Evolutionary conservation across 345 rosid species (phyloP).

Genomic region (Zanthoxylum bungeanum): DNA sequence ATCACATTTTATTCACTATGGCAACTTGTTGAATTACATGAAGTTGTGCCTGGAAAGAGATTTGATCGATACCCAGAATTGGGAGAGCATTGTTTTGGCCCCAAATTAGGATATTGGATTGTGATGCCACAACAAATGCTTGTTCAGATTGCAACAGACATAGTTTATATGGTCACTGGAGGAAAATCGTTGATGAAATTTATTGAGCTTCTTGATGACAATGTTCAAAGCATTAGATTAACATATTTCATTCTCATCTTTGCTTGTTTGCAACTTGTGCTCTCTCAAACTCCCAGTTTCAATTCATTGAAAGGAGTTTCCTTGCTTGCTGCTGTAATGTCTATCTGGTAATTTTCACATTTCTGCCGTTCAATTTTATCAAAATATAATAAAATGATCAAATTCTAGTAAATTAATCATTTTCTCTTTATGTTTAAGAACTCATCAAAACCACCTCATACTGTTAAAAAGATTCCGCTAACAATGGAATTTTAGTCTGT

Average conservation of each 20-base stretch:
- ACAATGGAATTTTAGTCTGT: no score
- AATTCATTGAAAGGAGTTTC: slow-evolving; percentile 25
- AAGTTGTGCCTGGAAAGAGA: slow-evolving; percentile 26
- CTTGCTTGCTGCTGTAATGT: slow-evolving; percentile 29
- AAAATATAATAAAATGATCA: no score
- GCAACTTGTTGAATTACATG: slow-evolving; percentile 34
- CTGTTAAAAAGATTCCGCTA: no score
- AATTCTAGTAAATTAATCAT: no score
- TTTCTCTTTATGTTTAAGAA: no score
- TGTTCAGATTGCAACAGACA: slow-evolving; percentile 17
- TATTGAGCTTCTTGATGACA: neutral
- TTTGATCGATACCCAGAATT: slow-evolving; percentile 34
- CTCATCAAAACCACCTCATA: neutral
- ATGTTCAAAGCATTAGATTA: neutral
- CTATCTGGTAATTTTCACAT: slow-evolving; percentile 4
- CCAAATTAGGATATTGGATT: slow-evolving; percentile 23
- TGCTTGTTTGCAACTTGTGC: slow-evolving; percentile 11
- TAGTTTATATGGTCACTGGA: slow-evolving; percentile 31
- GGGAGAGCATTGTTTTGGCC: slow-evolving; percentile 28
- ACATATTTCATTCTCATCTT: slow-evolving; percentile 28
- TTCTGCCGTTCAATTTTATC: neutral
- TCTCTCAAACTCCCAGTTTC: slow-evolving; percentile 33
- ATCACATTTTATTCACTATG: slow-evolving; percentile 29
- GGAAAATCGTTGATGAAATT: slow-evolving; percentile 23
- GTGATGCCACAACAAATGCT: slow-evolving; percentile 32